phyloP scores from a whole-genome alignment of 2,329 filamentous ascomycete genomes.

The Colletotrichum brevisporum region DNA sequence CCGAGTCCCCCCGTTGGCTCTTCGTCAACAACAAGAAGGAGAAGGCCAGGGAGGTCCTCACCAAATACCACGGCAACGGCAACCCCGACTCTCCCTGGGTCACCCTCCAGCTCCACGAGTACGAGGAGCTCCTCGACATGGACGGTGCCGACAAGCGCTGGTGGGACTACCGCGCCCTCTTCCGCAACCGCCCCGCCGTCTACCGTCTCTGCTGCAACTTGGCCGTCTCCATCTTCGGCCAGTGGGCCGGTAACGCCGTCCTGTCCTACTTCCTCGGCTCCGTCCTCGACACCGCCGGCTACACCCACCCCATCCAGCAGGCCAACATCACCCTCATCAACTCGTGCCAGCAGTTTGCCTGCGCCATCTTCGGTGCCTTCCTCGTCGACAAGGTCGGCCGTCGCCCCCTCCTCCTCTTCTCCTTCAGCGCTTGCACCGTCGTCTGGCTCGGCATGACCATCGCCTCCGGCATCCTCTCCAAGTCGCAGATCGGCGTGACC shows the following conservation, averaged over 20 bases:
- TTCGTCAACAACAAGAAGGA: slow-evolving; percentile 57
- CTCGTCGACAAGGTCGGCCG: slow-evolving; percentile 66
- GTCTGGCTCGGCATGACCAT: slow-evolving; percentile 67
- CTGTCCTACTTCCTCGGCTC: slow-evolving; percentile 64
- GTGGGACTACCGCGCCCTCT: slow-evolving; percentile 63
- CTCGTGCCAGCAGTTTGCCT: slow-evolving; percentile 63
- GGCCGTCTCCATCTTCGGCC: slow-evolving; percentile 59
- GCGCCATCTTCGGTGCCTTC: slow-evolving; percentile 63
- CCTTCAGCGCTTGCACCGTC: slow-evolving; percentile 61
- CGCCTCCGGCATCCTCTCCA: slow-evolving; percentile 55
- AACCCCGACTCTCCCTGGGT: slow-evolving; percentile 62
- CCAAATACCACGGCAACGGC: slow-evolving; percentile 60
- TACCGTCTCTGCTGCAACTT: slow-evolving; percentile 62
- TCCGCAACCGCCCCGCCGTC: slow-evolving; percentile 55
- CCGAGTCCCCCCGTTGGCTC: slow-evolving; percentile 59
- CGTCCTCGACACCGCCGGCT: slow-evolving; percentile 66
- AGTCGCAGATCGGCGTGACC: slow-evolving; percentile 48
- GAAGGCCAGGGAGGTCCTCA: slow-evolving; percentile 52
- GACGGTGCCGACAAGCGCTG: slow-evolving; percentile 62
- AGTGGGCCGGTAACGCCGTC: slow-evolving; percentile 60
- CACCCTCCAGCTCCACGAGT: slow-evolving; percentile 59
- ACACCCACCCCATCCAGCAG: slow-evolving; percentile 54
- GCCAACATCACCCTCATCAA: slow-evolving; percentile 67
- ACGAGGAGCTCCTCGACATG: slow-evolving; percentile 57
- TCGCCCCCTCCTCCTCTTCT: slow-evolving; percentile 66